Conservation (phyloP, 352 stramenopile genomes). For the Globisporangium paroecandrum region DNA sequence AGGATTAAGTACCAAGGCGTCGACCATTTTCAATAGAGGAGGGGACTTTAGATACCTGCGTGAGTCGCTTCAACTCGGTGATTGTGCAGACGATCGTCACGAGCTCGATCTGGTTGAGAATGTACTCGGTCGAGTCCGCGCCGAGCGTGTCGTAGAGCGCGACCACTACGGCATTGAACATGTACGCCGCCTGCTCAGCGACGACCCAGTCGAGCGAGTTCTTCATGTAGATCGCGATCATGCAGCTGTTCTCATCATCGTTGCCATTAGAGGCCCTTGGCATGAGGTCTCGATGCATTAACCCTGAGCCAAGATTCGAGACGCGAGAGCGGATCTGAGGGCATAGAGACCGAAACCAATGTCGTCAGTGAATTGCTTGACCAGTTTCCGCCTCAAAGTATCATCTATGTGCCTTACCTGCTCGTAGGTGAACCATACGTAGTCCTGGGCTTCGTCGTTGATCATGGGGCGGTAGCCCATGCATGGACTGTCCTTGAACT, state of each 20-base stretch:
- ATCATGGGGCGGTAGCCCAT: conserved; percentile 42
- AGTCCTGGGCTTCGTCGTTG: conserved; percentile 27
- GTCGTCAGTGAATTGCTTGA: not conserved
- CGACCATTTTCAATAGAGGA: not conserved
- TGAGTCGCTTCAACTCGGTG: conserved; percentile 48
- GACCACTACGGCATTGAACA: conserved; percentile 38
- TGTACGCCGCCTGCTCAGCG: conserved; percentile 80
- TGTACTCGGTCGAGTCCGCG: conserved; percentile 62
- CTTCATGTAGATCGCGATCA: conserved; percentile 95
- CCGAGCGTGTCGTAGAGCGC: conserved; percentile 83
- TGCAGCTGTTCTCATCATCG: conserved; percentile 25
- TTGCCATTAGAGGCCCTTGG: conserved; percentile 26
- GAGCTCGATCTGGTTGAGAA: conserved; percentile 74
- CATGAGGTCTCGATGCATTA: conserved; percentile 47
- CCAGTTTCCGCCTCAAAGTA: not conserved
- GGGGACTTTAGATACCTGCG: conserved; percentile 17
- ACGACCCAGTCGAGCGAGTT: conserved; percentile 96
- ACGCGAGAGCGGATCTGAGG: conserved; percentile 30
- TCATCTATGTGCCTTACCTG: conserved; percentile 16
- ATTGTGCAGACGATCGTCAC: conserved; percentile 63
- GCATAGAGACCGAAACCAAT: not conserved
- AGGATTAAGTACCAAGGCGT: not conserved
- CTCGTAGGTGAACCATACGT: conserved; percentile 58
- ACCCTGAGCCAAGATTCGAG: conserved; percentile 32
- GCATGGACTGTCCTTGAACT: conserved; percentile 30